phyloP scores from a whole-genome alignment of 2,329 filamentous ascomycete species.

The Fusarium pseudograminearum region DNA sequence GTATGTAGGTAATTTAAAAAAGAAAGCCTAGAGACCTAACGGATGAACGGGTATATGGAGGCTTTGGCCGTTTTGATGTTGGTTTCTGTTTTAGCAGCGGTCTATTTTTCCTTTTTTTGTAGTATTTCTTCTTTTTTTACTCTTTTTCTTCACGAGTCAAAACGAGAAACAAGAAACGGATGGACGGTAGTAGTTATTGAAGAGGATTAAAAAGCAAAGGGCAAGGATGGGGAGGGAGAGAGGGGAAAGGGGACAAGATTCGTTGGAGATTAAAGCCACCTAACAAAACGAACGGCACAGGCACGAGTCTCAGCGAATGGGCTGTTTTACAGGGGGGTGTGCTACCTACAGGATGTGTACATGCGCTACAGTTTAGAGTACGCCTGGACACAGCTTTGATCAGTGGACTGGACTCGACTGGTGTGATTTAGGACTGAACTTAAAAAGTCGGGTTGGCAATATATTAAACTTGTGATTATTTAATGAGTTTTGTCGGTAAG shows the following conservation, averaged over 20 bases:
- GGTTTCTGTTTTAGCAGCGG: constrained; percentile 1
- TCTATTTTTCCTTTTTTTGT: not conserved
- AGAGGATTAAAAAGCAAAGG: not conserved
- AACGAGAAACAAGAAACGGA: not conserved
- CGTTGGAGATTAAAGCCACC: constrained; percentile 27
- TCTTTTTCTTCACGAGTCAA: not conserved
- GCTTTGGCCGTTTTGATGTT: constrained; percentile 18
- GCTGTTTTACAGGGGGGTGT: constrained; percentile 25
- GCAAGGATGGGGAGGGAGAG: not conserved
- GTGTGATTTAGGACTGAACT: not conserved
- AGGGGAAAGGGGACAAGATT: constrained; percentile 20
- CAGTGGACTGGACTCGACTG: constrained; percentile 1
- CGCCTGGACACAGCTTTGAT: not conserved
- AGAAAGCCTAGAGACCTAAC: not conserved
- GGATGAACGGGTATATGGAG: not conserved
- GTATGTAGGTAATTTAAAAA: constrained; percentile 27
- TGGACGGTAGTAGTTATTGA: not conserved
- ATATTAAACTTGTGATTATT: not conserved
- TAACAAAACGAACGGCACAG: constrained; percentile 10
- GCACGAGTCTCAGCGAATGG: constrained; percentile 27
- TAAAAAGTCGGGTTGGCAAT: not conserved
- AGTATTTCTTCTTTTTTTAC: not conserved
- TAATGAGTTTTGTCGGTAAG: not conserved
- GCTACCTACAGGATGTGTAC: constrained; percentile 7
- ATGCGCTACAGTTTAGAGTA: constrained; percentile 6